These are phyloP conservation scores for Selaginella moellendorffii DNA, from an alignment of 75 land plant species.

Conservation along the genomic window DNA sequence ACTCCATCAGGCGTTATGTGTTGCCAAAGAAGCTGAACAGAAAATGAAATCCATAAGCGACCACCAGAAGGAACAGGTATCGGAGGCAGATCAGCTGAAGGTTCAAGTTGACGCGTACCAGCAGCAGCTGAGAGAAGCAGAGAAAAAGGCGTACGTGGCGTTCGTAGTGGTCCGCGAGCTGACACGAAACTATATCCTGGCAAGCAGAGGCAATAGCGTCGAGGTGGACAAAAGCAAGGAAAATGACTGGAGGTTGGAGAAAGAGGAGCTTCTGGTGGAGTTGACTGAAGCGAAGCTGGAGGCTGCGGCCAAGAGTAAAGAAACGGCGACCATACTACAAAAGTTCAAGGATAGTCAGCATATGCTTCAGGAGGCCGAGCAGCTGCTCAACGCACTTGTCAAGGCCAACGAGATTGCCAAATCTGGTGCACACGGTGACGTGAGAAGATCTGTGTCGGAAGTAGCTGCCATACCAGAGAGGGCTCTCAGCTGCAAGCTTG, in stretches of 20 bases:
- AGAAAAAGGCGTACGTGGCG: constrained; percentile 39
- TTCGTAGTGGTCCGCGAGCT: constrained; percentile 30
- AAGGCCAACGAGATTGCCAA: constrained; percentile 67
- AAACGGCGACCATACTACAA: constrained; percentile 31
- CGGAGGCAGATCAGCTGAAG: not conserved
- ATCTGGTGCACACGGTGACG: constrained; percentile 5
- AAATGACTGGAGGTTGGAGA: constrained; percentile 8
- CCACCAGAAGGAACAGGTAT: constrained; percentile 1
- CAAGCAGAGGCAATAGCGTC: not conserved
- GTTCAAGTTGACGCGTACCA: constrained; percentile 11
- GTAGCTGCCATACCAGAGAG: no score
- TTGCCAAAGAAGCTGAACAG: constrained; percentile 45
- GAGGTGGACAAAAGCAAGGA: constrained; percentile 6
- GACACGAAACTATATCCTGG: not conserved
- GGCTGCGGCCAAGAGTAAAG: constrained; percentile 42
- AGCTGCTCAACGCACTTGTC: constrained; percentile 55
- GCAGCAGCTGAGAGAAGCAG: constrained; percentile 20
- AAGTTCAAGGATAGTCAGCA: constrained; percentile 60
- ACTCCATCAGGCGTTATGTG: constrained; percentile 37
- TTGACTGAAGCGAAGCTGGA: constrained; percentile 32
- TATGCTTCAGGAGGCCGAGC: constrained; percentile 65
- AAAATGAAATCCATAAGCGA: constrained; percentile 60
- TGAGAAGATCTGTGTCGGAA: not conserved
- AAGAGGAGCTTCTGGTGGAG: constrained; percentile 19
- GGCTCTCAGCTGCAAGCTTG: no score